A percentile compares a stretch with the other conserved stretches of the same genome.
Conservation (phyloP, 2,329 filamentous ascomycete species). For the Myotisia sp. region DNA sequence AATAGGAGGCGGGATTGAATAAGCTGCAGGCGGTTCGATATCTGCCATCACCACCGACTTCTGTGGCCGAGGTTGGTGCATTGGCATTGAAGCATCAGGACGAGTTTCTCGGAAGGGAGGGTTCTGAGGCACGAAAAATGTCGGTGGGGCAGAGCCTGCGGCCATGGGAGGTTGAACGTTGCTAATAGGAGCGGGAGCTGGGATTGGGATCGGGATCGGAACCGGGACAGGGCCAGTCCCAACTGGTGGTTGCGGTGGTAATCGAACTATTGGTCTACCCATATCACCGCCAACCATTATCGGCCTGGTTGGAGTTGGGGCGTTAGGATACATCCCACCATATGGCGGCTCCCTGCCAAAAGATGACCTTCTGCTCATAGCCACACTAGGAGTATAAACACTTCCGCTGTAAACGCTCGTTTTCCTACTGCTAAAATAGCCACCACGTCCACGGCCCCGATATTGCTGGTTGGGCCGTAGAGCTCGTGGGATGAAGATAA, state of each 20-base stretch:
- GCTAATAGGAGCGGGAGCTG: slow-evolving; percentile 5
- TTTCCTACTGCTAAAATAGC: slow-evolving; percentile 53
- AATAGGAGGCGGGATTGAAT: slow-evolving; percentile 41
- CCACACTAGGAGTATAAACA: slow-evolving; percentile 66
- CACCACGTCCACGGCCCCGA: slow-evolving; percentile 44
- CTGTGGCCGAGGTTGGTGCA: slow-evolving; percentile 90
- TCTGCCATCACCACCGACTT: slow-evolving; percentile 86
- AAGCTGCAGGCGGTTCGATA: slow-evolving; percentile 67
- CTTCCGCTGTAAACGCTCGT: slow-evolving; percentile 76
- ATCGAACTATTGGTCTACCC: slow-evolving; percentile 60
- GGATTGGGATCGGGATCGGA: slow-evolving; percentile 14
- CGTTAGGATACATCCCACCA: slow-evolving; percentile 62
- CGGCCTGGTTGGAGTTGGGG: too few species aligned
- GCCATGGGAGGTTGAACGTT: not conserved
- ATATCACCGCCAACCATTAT: slow-evolving; percentile 45
- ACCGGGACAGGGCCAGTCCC: slow-evolving; percentile 13
- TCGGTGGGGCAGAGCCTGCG: slow-evolving; percentile 18
- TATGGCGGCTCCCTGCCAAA: slow-evolving; percentile 52
- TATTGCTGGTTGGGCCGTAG: slow-evolving; percentile 84
- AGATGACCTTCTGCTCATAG: slow-evolving; percentile 80
- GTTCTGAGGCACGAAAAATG: slow-evolving; percentile 41
- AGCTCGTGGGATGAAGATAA: slow-evolving; percentile 93
- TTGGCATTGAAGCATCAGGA: slow-evolving; percentile 46
- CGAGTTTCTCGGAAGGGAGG: slow-evolving; percentile 47
- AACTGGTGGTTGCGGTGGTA: slow-evolving; percentile 49